Conservation (phyloP, 2,329 filamentous ascomycete genomes). For the Talaromyces sp. region DNA sequence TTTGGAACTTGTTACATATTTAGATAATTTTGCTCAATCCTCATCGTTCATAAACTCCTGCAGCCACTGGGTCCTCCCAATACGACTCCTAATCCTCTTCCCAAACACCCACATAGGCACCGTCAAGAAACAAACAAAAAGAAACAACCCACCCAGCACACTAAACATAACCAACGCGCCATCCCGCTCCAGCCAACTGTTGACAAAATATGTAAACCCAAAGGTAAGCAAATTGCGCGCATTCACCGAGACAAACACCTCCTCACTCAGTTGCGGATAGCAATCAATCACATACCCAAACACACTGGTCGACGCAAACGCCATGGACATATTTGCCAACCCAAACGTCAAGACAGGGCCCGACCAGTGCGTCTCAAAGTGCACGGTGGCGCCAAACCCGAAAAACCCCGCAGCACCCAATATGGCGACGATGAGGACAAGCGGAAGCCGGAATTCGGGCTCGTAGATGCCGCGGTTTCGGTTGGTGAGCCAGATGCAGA, state of each 20-base stretch:
- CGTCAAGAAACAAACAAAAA: conserved; percentile 8
- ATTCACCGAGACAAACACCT: conserved; percentile 10
- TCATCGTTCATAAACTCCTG: neutral
- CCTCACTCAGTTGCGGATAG: conserved; percentile 9
- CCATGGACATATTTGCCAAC: conserved; percentile 9
- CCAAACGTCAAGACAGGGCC: conserved; percentile 7
- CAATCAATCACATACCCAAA: conserved; percentile 11
- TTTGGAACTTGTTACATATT: neutral
- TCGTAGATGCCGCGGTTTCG: conserved; percentile 11
- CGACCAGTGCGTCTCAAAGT: conserved; percentile 8
- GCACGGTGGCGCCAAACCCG: conserved; percentile 8
- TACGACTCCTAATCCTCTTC: conserved; percentile 9
- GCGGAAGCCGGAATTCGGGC: conserved; percentile 9
- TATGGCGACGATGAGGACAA: conserved; percentile 3
- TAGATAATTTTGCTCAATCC: neutral
- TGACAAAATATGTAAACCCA: conserved; percentile 10
- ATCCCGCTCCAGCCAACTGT: conserved; percentile 4
- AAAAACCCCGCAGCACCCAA: conserved; percentile 8
- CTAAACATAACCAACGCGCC: conserved; percentile 6
- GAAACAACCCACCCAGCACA: conserved; percentile 5
- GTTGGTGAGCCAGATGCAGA: conserved; percentile 9
- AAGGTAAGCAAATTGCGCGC: conserved; percentile 9
- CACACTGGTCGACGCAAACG: conserved; percentile 6
- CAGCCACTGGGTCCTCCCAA: neutral
- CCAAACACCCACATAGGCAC: conserved; percentile 10